Evolutionary conservation across 768 basidiomycete genomes (phyloP), one percentile per base, ranked within the genome.

Genomic region (Kwoniella pini): DNA sequence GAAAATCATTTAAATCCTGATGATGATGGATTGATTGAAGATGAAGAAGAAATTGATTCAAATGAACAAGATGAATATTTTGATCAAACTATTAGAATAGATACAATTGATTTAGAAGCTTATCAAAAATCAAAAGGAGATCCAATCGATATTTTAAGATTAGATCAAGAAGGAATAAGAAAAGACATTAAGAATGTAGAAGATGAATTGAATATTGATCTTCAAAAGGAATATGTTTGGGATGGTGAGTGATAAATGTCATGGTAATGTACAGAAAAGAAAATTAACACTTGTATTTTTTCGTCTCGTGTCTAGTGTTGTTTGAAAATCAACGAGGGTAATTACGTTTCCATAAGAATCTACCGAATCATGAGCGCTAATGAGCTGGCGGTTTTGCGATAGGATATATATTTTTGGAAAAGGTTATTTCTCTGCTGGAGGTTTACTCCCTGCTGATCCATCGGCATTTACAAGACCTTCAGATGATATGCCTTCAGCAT

Each of bases 191-290:
- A 33, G 3, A 64, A 62, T 36, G 62, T 64, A 28, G 39, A 48
- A 13, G 64, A 59, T 30, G 55, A 51, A 19, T 13, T 45, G 17
- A 5, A 44, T 0, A 11, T 33, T 4, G 42, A 48, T n/a, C 7
- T 43, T 24, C 48, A 62, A 33, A 61, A 61, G 42, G 64, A 66
- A 22, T 75, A 64, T 53, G 70, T 72, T 4, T 75, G 73, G 73
- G 73, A 75, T 49, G 70, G 73, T 75, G 53, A 67, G 70, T 64
- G n/a, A n/a, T n/a, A n/a, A n/a, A n/a, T n/a, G n/a, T n/a, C n/a
- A n/a, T n/a, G n/a, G n/a, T n/a, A n/a, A n/a, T n/a, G n/a, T n/a
- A n/a, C n/a, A n/a, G n/a, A n/a, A n/a, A n/a, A n/a, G n/a, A n/a
- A n/a, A n/a, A n/a, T n/a, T n/a, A n/a, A n/a, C n/a, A n/a, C n/a